Evolutionary conservation across 2,329 filamentous ascomycete species (phyloP).

Genomic region (Hymenotorrendiella dingleyae): DNA sequence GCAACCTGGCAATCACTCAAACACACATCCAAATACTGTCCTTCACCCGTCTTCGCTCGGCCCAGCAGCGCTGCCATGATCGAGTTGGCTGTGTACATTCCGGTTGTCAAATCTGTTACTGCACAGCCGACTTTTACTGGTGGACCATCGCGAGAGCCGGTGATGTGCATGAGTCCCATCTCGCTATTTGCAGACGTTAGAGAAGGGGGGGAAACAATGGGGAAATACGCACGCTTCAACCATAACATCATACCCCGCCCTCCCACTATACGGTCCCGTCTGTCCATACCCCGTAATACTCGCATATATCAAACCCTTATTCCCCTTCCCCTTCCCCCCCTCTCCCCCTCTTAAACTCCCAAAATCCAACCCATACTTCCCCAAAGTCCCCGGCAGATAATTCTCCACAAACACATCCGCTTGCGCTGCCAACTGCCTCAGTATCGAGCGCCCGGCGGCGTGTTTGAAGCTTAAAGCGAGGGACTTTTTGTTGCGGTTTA

Average conservation of each 20-base stretch:
- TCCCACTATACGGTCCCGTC: conserved; percentile 78
- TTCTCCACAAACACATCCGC: conserved; percentile 96
- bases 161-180: conserved; percentile 98
- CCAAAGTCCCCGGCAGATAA: conserved; percentile 82
- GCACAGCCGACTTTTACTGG: conserved; percentile 97
- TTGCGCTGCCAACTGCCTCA: conserved; percentile 76
- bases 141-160: conserved; percentile 76
- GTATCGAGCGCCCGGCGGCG: conserved; percentile 72
- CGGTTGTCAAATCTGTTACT: conserved; percentile 92
- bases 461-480: conserved; percentile 87
- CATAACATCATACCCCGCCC: conserved; percentile 98
- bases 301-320: conserved; percentile 83
- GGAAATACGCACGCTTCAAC: no score
- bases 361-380: conserved; percentile 90
- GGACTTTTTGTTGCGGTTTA: conserved; percentile 98
- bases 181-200: no score
- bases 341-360: conserved; percentile 66
- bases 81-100: conserved; percentile 88
- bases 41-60: conserved; percentile 66
- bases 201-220: no score
- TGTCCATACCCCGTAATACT: conserved; percentile 97
- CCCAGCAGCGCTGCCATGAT: conserved; percentile 87
- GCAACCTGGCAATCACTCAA: conserved; percentile 94
- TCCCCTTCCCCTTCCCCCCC: no score
- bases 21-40: conserved; percentile 88